phyloP scores from a whole-genome alignment of 768 basidiomycete genomes.

The Psilocybe cyanescens region DNA sequence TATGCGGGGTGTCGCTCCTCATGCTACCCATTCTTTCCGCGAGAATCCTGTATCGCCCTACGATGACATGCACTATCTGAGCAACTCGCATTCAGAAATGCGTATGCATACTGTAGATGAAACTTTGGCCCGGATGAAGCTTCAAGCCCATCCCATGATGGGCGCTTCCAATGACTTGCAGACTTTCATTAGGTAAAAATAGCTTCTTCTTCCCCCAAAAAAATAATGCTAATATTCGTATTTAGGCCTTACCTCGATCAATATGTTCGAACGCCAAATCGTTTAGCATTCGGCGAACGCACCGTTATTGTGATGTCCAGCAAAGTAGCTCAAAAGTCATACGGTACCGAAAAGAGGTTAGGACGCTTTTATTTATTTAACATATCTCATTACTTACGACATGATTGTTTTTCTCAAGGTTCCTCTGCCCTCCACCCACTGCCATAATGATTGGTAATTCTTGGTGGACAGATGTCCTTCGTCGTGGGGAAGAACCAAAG shows the following conservation, averaged over 20 bases:
- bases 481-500: constrained; percentile 76
- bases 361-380: constrained; percentile 20
- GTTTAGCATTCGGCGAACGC: constrained; percentile 89
- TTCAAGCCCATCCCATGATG: constrained; percentile 59
- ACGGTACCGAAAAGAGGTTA: constrained; percentile 93
- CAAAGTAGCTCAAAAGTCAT: constrained; percentile 96
- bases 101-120: constrained; percentile 68
- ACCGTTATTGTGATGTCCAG: constrained; percentile 98
- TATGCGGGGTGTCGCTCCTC: constrained; percentile 71
- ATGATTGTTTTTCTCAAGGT: constrained; percentile 44
- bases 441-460: constrained; percentile 93
- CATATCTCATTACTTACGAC: constrained; percentile 12
- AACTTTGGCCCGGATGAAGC: constrained; percentile 65
- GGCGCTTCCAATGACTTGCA: constrained; percentile 68
- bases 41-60: constrained; percentile 55
- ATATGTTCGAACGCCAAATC: constrained; percentile 83
- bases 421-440: constrained; percentile 92
- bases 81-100: constrained; percentile 58
- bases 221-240: constrained; percentile 21
- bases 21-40: constrained; percentile 67
- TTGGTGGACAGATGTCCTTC: constrained; percentile 88
- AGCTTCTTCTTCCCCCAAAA: constrained; percentile 10
- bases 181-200: constrained; percentile 72
- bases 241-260: constrained; percentile 80
- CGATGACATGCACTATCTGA: constrained; percentile 65